A percentile compares a stretch with the other conserved stretches of the same genome.
phyloP scores from a whole-genome alignment of 202 grass and related monocot genomes.

The Hordeum pubiflorum region DNA sequence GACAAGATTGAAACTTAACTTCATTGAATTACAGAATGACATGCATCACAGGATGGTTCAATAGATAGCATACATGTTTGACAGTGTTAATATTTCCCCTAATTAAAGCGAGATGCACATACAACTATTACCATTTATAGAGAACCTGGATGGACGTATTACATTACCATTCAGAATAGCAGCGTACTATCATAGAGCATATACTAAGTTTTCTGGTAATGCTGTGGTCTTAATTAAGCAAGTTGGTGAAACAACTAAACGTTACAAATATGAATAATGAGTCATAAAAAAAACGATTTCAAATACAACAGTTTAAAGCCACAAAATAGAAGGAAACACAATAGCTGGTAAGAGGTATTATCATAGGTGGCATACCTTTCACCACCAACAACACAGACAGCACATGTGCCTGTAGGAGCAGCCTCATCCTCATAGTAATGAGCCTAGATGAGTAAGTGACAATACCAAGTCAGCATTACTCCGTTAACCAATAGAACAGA shows the following conservation, averaged over 20 bases:
- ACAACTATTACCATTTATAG: not conserved
- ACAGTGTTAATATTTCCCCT: not conserved
- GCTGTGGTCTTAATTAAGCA: not conserved
- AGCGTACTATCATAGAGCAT: not conserved
- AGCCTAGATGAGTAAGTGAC: constrained; percentile 36
- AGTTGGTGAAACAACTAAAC: not conserved
- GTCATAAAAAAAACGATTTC: not conserved
- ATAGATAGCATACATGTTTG: not conserved
- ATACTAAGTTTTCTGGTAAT: not conserved
- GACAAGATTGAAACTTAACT: not conserved
- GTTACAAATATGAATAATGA: not conserved
- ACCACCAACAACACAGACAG: constrained; percentile 93
- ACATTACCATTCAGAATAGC: not conserved
- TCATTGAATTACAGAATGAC: not conserved
- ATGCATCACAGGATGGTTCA: not conserved
- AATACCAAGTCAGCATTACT: constrained; percentile 16
- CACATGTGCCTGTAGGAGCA: constrained; percentile 86
- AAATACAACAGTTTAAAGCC: not conserved
- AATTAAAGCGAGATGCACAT: not conserved
- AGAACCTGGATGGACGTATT: not conserved
- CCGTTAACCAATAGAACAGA: not conserved
- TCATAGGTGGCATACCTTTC: constrained; percentile 51
- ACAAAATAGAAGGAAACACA: constrained; percentile 2
- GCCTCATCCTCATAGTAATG: constrained; percentile 83
- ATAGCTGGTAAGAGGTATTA: not conserved